Percentiles rank a stretch among this genome's conserved stretches.
Evolutionary conservation across 495 filamentous ascomycete genomes (phyloP).

Genomic region (Daldinia childiae): DNA sequence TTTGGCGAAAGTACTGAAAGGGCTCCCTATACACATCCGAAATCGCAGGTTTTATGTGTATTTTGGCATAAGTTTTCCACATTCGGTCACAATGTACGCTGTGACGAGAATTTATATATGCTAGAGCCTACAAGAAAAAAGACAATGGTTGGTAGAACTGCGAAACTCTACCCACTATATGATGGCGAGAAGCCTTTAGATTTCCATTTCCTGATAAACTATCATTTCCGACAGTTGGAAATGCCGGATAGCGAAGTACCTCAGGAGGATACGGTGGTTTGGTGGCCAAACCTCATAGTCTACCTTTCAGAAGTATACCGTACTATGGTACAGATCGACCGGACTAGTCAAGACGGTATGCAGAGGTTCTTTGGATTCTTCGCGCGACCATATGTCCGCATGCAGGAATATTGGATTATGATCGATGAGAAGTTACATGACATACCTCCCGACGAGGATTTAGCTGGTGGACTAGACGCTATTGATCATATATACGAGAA

Average conservation of each 20-base stretch:
- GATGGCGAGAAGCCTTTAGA: conserved; percentile 6
- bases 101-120: neutral
- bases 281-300: conserved; percentile 17
- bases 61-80: neutral
- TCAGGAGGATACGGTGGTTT: neutral
- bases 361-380: conserved; percentile 18
- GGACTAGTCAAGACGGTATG: neutral
- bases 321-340: conserved; percentile 1
- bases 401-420: conserved; percentile 20
- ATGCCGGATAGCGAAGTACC: neutral
- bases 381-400: conserved; percentile 7
- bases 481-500: neutral
- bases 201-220: conserved; percentile 17
- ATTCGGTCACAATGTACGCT: neutral
- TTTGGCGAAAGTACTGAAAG: no score
- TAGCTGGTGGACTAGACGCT: neutral
- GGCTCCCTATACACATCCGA: neutral
- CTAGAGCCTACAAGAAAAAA: neutral
- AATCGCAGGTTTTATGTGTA: neutral
- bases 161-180: conserved; percentile 5
- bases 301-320: conserved; percentile 12
- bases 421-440: neutral
- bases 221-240: conserved; percentile 2
- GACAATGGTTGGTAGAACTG: neutral
- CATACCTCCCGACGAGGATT: neutral